Percentiles rank a stretch among this genome's conserved stretches.
These are phyloP conservation scores for Blepharisma stoltei DNA, from an alignment of 73 alveolate species.

Conservation along the genomic window DNA sequence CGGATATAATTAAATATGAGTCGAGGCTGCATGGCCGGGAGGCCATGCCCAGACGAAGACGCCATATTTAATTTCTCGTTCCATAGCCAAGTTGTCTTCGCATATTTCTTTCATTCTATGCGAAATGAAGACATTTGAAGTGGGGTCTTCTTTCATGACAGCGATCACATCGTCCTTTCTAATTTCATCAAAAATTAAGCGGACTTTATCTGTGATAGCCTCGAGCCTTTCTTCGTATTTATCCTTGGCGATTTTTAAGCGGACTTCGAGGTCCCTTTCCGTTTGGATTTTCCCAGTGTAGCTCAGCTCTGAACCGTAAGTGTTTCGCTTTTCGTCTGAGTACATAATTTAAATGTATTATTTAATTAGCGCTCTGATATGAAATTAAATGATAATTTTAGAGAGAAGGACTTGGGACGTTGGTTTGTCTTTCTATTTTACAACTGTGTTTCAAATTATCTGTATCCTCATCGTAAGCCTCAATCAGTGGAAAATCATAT, in stretches of 20 bases:
- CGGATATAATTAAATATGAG: too few species aligned
- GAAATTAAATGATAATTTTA: too few species aligned
- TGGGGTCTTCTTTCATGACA: not conserved
- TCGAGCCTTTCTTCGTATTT: constrained; percentile 26
- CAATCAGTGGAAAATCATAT: too few species aligned
- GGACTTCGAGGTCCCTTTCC: not conserved
- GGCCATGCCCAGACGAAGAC: too few species aligned
- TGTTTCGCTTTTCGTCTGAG: not conserved
- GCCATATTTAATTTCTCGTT: too few species aligned
- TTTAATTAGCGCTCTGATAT: too few species aligned
- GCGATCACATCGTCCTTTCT: constrained; percentile 11
- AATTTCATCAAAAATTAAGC: constrained; percentile 3
- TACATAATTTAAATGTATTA: not conserved
- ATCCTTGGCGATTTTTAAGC: constrained; percentile 7
- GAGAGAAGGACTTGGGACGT: too few species aligned
- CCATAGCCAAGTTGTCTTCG: not conserved
- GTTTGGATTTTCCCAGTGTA: not conserved
- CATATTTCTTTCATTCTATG: constrained; percentile 25
- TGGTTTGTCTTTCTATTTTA: too few species aligned
- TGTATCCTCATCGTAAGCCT: too few species aligned
- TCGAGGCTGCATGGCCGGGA: too few species aligned
- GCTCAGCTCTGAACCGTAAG: not conserved
- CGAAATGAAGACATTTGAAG: not conserved
- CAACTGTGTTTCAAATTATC: too few species aligned
- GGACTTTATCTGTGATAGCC: constrained; percentile 15